Conservation (phyloP, 768 basidiomycete species). For the Crepidotus variabilis region DNA sequence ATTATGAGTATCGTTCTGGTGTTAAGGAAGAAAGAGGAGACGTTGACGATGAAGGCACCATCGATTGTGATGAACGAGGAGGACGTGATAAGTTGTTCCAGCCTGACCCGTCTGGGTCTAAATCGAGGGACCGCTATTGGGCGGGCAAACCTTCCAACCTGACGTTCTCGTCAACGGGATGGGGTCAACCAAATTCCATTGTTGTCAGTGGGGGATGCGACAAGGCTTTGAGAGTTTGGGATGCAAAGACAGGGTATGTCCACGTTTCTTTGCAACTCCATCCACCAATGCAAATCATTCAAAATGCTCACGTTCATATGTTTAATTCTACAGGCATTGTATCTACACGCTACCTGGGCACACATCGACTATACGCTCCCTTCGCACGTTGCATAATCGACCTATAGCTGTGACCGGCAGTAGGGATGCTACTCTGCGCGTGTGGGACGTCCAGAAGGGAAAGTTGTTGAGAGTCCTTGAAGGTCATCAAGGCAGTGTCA, state of each 20-base stretch:
- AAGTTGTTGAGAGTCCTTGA: conserved; percentile 56
- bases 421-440: conserved; percentile 78
- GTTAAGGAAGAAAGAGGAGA: conserved; percentile 8
- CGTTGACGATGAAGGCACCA: not conserved
- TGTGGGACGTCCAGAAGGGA: conserved; percentile 92
- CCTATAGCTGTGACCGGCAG: conserved; percentile 91
- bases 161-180: conserved; percentile 74
- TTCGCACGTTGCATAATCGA: conserved; percentile 81
- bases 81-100: not conserved
- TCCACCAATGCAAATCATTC: not conserved
- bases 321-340: conserved; percentile 41
- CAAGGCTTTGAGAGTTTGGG: conserved; percentile 89
- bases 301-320: not conserved
- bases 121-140: not conserved
- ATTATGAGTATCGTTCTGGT: not conserved
- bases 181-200: conserved; percentile 82
- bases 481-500: conserved; percentile 80
- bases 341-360: conserved; percentile 82
- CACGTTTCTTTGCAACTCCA: not conserved
- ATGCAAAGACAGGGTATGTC: conserved; percentile 75
- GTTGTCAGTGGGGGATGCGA: conserved; percentile 95
- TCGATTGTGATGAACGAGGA: not conserved
- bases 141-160: conserved; percentile 22
- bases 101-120: not conserved
- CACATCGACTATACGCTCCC: conserved; percentile 85